Evolutionary conservation across 371 early-diverging fungal species (phyloP), one percentile per base, ranked within the genome.

Genomic region (Mortierella sp.): DNA sequence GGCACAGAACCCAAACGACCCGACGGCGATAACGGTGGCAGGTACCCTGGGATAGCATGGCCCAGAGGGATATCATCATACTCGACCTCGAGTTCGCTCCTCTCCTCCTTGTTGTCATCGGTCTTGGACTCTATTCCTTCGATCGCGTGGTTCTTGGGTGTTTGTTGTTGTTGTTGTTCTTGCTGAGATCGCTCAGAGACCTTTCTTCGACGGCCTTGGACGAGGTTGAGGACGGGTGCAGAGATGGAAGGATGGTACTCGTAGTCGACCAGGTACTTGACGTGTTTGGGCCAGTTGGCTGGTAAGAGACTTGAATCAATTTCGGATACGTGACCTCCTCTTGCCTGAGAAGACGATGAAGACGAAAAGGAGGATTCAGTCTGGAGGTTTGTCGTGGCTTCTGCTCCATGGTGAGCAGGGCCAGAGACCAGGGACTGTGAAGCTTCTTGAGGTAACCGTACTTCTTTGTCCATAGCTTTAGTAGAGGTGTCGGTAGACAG

Each of bases 51-150:
- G 54, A 85, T 79, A 0, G 85, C 85, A 26, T 81, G 72, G 5
- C 85, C 85, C 14, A 85, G 60, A 0, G 85, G 85, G n/a, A 85
- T 78, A n/a, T 78, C 75, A 44, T 81, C 81, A 57, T 85, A 85
- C 24, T 79, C 77, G 14, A 38, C 44, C 38, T 78, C 80, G 6
- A 38, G 19, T 47, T 78, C 70, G 16, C 47, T 71, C 52, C 80
- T 71, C 16, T 71, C n/a, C 16, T 31, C 42, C 26, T 47, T n/a
- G 14, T 63, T 74, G 3, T 42, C 63, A 8, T 34, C 58, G 10
- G 58, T n/a, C 7, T 58, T 57, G 9, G 21, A 19, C 10, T 63
- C 70, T 54, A 6, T 21, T 14, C 42, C 65, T 19, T 16, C 24
- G 19, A 19, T 9, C 21, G 38, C 34, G 34, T 63, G 34, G 63